Evolutionary conservation across 441 rosid genomes (phyloP), one percentile per base, ranked within the genome.

Genomic region (Dalechampia spathulata): DNA sequence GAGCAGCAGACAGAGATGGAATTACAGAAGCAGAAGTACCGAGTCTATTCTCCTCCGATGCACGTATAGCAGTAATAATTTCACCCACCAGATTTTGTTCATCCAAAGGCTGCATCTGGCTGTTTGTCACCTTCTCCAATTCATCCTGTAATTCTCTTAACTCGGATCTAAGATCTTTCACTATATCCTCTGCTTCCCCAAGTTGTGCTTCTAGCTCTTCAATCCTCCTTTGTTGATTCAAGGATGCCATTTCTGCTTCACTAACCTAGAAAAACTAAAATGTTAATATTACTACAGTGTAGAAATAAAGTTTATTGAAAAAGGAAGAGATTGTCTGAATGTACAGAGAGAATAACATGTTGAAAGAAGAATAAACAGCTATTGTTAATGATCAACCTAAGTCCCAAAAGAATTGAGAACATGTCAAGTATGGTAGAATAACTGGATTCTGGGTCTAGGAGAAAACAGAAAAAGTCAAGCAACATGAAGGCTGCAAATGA

Each of bases 121-220:
- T 57, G 57, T 45, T 57, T 1, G 62, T 60, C 51, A 65, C 63
- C 72, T 54, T 82, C 60, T 80, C 86, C 68, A 83, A 71, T 77
- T 81, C 87, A 55, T 78, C 78, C 50, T 71, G 92, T 38, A 79
- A 65, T 76, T 72, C 80, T 63, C 79, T 77, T 75, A 88, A 72
- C 71, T 86, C 96, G 60, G 77, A 65, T 68, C 89, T 79, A 40
- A 91, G 86, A 63, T 88, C 98, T 67, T 80, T 85, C 34, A 88
- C 96, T 50, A 83, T 83, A 70, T 79, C 94, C 78, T 88, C 90
- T 69, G 96, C 91, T 78, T 86, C 98, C 62, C 87, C 85, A 52
- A 92, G 86, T 65, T 78, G 96, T 64, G 94, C 87, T 75, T 92
- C 95, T 50, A 91, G 91, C 69, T 81, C 98, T 37, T 80, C 90